Evolutionary conservation across 768 basidiomycete species (phyloP).

Genomic region (Hygrophoropsis aurantiaca): DNA sequence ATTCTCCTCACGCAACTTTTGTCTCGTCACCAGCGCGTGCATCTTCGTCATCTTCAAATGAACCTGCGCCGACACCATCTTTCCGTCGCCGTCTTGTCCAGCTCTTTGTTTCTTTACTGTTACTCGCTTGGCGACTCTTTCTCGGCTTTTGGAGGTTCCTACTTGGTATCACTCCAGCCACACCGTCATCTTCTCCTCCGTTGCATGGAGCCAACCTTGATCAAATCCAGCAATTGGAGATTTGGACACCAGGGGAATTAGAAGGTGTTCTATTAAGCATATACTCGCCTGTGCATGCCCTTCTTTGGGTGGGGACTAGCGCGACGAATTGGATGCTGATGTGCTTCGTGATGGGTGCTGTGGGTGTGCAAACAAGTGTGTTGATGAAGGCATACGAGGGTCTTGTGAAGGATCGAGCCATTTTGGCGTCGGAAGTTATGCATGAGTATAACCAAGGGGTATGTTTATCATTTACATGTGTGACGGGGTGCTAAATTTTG

Average conservation of each 20-base stretch:
- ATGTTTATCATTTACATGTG: conserved; percentile 20
- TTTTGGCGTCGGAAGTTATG: conserved; percentile 78
- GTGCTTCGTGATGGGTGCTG: conserved; percentile 63
- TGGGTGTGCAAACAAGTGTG: conserved; percentile 60
- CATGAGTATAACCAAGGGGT: conserved; percentile 83
- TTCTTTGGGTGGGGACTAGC: conserved; percentile 71
- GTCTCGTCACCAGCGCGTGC: conserved; percentile 44
- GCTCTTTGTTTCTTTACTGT: conserved; percentile 33
- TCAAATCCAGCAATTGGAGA: conserved; percentile 72
- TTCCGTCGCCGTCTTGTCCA: conserved; percentile 37
- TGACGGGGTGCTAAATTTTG: too few species aligned
- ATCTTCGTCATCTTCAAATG: conserved; percentile 18
- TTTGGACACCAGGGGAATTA: conserved; percentile 75
- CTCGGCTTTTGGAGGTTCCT: conserved; percentile 65
- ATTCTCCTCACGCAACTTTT: conserved; percentile 69
- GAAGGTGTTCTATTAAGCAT: conserved; percentile 69
- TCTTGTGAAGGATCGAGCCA: conserved; percentile 70
- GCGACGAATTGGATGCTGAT: conserved; percentile 78
- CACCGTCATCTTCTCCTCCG: conserved; percentile 33
- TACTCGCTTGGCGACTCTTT: conserved; percentile 49
- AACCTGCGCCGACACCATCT: conserved; percentile 44
- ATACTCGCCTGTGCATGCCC: conserved; percentile 76
- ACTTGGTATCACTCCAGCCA: conserved; percentile 55
- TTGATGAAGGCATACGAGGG: conserved; percentile 46
- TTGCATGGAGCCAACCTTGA: conserved; percentile 39